Evolutionary conservation across 345 rosid genomes (phyloP), one percentile per base, ranked within the genome.

Genomic region (Viola odorata): DNA sequence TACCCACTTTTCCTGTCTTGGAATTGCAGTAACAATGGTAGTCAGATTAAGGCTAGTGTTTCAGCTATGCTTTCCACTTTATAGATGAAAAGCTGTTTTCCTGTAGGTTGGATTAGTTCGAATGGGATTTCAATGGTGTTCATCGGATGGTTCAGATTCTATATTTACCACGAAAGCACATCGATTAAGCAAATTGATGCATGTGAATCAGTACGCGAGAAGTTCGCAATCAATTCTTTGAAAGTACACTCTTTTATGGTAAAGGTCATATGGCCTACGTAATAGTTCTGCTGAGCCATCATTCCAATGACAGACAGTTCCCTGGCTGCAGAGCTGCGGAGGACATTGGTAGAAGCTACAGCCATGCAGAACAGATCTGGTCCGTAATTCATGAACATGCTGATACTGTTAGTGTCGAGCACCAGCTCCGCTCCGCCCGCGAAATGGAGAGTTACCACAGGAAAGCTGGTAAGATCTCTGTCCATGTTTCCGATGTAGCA

Each of bases 401-500:
- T n/a, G n/a, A n/a, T n/a, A n/a, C n/a, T 60, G 8, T 16, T 37
- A 0, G 14, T 37, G 12, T 71, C 63, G 9, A 71, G 53, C 11
- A 15, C 70, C 45, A 71, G 49, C 0, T 71, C 70, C 0, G 66
- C 70, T 15, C 66, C 66, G 11, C 50, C 54, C 4, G 58, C 49
- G 9, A 71, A 50, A 17, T 71, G 70, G 8, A 65, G 61, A 15
- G 66, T 61, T 0, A 54, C 66, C 0, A 3, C 53, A 6, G 66
- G 75, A 32, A 71, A 71, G 7, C 66, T 66, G 0, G 6, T 0
- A 1, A 71, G 63, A 13, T 71, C 66, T 44, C 38, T 15, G 14
- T 8, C 8, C 5, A 65, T 4, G 7, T 58, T 49, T 42, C 92
- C 87, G 0, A 41, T 36, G 57, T 75, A 86, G 52, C 92, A 86